A percentile compares a stretch with the other conserved stretches of the same genome.
These are phyloP conservation scores for Thelephora terrestris DNA, from an alignment of 1,284 basidiomycete species.

Conservation along the genomic window DNA sequence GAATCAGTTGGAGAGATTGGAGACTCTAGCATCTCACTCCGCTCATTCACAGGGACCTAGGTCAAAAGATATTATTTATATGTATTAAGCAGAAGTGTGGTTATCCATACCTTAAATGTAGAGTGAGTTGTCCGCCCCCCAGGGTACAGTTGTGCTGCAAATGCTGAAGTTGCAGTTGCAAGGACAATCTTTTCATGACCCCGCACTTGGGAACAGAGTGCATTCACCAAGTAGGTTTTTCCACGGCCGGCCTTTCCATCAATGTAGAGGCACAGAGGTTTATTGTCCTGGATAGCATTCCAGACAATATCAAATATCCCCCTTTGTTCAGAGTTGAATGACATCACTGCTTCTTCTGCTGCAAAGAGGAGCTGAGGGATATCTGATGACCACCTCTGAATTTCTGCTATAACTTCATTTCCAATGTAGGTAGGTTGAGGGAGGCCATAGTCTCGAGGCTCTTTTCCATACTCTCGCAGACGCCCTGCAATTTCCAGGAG, in stretches of 20 bases:
- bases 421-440: constrained; percentile 17
- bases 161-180: constrained; percentile 27
- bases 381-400: constrained; percentile 16
- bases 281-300: constrained; percentile 13
- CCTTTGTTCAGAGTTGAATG: constrained; percentile 22
- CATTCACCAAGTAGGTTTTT: constrained; percentile 28
- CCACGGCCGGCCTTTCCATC: constrained; percentile 31
- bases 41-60: constrained; percentile 26
- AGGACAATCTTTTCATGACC: constrained; percentile 21
- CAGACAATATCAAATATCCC: constrained; percentile 20
- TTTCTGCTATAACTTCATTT: constrained; percentile 20
- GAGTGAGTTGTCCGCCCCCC: constrained; percentile 30
- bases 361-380: constrained; percentile 8
- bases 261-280: constrained; percentile 21
- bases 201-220: constrained; percentile 24
- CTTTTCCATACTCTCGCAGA: constrained; percentile 18
- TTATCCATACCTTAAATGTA: constrained; percentile 21
- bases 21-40: constrained; percentile 21
- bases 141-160: constrained; percentile 27
- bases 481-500: constrained; percentile 15
- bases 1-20: constrained; percentile 17
- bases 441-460: constrained; percentile 17
- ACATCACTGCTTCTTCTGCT: constrained; percentile 12
- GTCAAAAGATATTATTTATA: neutral
- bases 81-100: neutral